A percentile compares a stretch with the other conserved stretches of the same genome.
phyloP scores from a whole-genome alignment of 768 basidiomycete species.

The Trametes sanguinea region DNA sequence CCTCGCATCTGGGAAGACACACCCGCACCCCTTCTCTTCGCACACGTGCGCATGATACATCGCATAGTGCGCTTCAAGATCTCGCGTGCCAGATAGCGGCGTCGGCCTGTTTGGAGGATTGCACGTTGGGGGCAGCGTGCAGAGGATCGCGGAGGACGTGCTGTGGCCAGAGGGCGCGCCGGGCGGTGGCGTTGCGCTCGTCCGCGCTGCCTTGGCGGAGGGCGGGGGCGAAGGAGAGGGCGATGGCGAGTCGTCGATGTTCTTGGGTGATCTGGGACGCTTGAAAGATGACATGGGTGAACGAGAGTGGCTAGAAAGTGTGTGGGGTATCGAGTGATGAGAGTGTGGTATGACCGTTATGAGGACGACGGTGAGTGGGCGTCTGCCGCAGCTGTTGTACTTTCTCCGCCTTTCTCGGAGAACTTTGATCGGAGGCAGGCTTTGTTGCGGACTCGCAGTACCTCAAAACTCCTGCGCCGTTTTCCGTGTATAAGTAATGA shows the following conservation, averaged over 20 bases:
- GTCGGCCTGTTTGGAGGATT: constrained; percentile 58
- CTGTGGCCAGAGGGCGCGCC: constrained; percentile 32
- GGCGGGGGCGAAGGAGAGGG: constrained; percentile 22
- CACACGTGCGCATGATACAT: constrained; percentile 85
- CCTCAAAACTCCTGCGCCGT: too few species aligned
- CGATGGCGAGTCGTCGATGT: constrained; percentile 10
- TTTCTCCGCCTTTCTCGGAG: too few species aligned
- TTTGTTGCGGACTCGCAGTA: too few species aligned
- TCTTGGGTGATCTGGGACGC: constrained; percentile 1
- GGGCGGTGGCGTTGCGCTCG: constrained; percentile 16
- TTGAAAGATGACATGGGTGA: constrained; percentile 17
- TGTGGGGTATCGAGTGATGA: not conserved
- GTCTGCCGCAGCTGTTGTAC: too few species aligned
- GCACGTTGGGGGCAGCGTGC: constrained; percentile 84
- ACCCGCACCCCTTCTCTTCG: constrained; percentile 64
- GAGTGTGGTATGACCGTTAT: not conserved
- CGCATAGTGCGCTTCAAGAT: constrained; percentile 82
- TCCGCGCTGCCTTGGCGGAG: constrained; percentile 26
- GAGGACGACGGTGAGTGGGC: not conserved
- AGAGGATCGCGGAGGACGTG: constrained; percentile 42
- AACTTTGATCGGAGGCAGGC: too few species aligned
- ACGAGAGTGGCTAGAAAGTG: not conserved
- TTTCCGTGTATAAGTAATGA: too few species aligned
- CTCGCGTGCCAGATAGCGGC: constrained; percentile 60
- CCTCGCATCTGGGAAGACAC: constrained; percentile 83